Percentiles rank a stretch among this genome's conserved stretches.
These are phyloP conservation scores for Globisporangium splendens DNA, from an alignment of 352 stramenopile genomes.

Conservation along the genomic window DNA sequence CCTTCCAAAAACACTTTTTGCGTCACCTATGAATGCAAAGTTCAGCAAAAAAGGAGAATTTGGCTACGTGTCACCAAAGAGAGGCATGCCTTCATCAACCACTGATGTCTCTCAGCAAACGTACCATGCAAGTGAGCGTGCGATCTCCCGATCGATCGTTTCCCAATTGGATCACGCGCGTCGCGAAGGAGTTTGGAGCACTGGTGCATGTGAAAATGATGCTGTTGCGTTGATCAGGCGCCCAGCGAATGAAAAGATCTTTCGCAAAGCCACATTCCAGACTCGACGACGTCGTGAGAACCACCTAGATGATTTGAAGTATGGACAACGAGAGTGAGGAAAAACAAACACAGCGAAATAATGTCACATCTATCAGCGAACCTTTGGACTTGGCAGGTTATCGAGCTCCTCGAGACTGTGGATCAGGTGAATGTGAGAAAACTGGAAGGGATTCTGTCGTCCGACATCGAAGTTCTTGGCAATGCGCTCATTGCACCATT, in stretches of 20 bases:
- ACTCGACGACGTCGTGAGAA: slow-evolving; percentile 74
- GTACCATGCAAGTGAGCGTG: slow-evolving; percentile 53
- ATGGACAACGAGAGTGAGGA: neutral
- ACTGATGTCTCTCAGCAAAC: slow-evolving; percentile 3
- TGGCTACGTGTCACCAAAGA: neutral
- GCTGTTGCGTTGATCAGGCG: slow-evolving; percentile 68
- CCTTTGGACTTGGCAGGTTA: slow-evolving; percentile 79
- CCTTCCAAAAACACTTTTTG: slow-evolving; percentile 78
- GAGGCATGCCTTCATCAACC: neutral
- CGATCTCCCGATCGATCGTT: slow-evolving; percentile 48
- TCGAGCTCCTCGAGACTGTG: slow-evolving; percentile 86
- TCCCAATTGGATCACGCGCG: slow-evolving; percentile 51
- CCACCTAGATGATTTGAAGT: slow-evolving; percentile 33
- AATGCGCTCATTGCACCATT: slow-evolving; percentile 89
- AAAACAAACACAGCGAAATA: neutral
- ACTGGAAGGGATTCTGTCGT: slow-evolving; percentile 87
- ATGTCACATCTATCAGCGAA: slow-evolving; percentile 8
- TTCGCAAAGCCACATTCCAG: slow-evolving; percentile 83
- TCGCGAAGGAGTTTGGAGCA: slow-evolving; percentile 63
- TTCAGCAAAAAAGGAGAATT: neutral
- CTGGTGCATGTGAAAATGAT: slow-evolving; percentile 80
- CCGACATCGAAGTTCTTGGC: slow-evolving; percentile 89
- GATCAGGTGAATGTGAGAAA: slow-evolving; percentile 86
- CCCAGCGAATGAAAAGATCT: slow-evolving; percentile 84
- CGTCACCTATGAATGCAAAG: slow-evolving; percentile 25